Percentiles rank a stretch among this genome's conserved stretches.
Evolutionary conservation across 495 filamentous ascomycete genomes (phyloP).

Genomic region (Sphaerosporella brunnea): DNA sequence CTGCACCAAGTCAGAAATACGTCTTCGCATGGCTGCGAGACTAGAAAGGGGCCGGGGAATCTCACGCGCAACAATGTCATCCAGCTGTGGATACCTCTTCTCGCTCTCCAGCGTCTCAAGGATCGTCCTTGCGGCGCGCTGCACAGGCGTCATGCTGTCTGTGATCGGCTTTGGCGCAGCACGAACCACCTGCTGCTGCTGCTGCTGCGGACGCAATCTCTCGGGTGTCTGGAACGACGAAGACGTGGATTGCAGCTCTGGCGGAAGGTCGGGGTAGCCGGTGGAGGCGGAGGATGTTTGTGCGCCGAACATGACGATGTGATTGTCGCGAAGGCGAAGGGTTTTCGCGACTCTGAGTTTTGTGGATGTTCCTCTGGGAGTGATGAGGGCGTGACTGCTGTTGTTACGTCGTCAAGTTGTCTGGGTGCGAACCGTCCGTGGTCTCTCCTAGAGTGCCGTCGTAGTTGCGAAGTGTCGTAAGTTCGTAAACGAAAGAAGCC

Average conservation of each 20-base stretch:
- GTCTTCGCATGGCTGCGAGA: no score
- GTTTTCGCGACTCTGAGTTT: no score
- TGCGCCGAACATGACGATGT: neutral
- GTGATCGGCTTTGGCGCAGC: no score
- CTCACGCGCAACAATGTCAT: conserved; percentile 78
- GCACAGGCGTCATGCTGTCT: conserved; percentile 41
- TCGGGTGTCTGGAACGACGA: conserved; percentile 7
- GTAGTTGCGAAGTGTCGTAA: no score
- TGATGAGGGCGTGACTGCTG: no score
- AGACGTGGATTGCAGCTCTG: conserved; percentile 18
- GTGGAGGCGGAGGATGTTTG: neutral
- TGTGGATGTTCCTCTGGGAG: no score
- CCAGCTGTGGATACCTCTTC: conserved; percentile 69
- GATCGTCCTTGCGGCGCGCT: conserved; percentile 67
- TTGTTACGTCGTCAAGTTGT: no score
- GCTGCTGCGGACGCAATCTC: neutral
- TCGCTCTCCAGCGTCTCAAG: conserved; percentile 60
- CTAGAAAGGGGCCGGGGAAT: no score
- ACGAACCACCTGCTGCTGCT: neutral
- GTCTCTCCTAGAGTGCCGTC: no score
- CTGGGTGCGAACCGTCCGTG: no score
- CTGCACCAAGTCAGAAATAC: conserved; percentile 34
- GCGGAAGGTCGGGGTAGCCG: conserved; percentile 18
- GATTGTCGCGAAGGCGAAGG: neutral
- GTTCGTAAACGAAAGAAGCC: no score